Evolutionary conservation across 2,329 filamentous ascomycete species (phyloP).

Genomic region (Diaporthe humulicola): DNA sequence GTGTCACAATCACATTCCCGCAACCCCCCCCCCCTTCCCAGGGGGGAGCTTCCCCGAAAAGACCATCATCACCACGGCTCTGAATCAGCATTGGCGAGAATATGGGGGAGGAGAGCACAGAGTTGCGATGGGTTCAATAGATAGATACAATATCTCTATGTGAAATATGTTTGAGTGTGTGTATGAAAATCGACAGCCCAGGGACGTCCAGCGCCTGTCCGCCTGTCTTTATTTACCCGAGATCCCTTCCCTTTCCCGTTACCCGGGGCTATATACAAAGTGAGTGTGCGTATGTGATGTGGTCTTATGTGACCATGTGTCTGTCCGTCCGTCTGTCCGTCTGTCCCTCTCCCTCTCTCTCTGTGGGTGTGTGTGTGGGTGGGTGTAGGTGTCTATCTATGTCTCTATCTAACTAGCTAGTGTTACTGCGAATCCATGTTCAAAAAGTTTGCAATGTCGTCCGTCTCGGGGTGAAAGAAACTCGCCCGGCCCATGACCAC

Average conservation of each 20-base stretch:
- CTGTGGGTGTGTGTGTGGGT: not conserved
- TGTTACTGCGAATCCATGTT: slow-evolving; percentile 38
- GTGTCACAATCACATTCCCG: not conserved
- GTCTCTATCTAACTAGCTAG: not conserved
- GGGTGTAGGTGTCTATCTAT: not conserved
- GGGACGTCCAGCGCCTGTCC: slow-evolving; percentile 21
- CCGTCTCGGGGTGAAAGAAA: slow-evolving; percentile 32
- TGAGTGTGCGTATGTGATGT: slow-evolving; percentile 11
- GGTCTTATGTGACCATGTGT: not conserved
- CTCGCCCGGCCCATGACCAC: slow-evolving; percentile 25
- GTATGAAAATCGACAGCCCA: not conserved
- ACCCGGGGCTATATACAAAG: slow-evolving; percentile 17
- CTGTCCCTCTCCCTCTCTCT: not conserved
- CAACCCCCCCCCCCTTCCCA: no score
- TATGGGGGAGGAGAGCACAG: not conserved
- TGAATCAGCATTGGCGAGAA: not conserved
- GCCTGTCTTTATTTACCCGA: slow-evolving; percentile 9
- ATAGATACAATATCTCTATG: not conserved
- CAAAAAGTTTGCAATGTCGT: slow-evolving; percentile 33
- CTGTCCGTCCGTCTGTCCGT: not conserved
- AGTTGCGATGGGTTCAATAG: not conserved
- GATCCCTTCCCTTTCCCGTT: not conserved
- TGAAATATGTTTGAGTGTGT: not conserved
- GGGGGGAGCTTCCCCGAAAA: no score
- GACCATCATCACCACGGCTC: not conserved